A percentile compares a stretch with the other conserved stretches of the same genome.
These are phyloP conservation scores for Trichoderma breve DNA, from an alignment of 2,329 filamentous ascomycete species.

Conservation along the genomic window DNA sequence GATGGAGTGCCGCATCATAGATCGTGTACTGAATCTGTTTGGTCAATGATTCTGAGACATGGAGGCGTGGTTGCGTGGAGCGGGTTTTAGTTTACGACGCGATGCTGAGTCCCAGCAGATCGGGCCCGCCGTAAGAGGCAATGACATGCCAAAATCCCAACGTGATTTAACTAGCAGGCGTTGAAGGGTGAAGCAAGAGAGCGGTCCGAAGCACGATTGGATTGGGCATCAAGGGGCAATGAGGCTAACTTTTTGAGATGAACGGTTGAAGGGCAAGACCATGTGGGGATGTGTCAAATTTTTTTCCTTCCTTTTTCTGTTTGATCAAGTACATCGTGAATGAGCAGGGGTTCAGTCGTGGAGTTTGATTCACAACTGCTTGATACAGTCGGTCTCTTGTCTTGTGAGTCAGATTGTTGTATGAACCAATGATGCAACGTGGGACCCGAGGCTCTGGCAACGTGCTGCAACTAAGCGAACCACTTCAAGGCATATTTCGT, in stretches of 20 bases:
- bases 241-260: neutral
- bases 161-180: neutral
- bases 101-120: slow-evolving; percentile 17
- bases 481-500: neutral
- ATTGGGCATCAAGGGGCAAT: slow-evolving; percentile 6
- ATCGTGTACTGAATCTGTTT: neutral
- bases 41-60: neutral
- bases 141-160: neutral
- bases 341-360: neutral
- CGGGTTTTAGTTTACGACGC: neutral
- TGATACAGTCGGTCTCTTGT: neutral
- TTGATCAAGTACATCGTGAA: neutral
- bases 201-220: slow-evolving; percentile 12
- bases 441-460: neutral
- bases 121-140: slow-evolving; percentile 4
- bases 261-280: neutral
- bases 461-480: neutral
- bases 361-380: neutral
- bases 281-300: slow-evolving; percentile 15
- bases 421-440: neutral
- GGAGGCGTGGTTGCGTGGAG: neutral
- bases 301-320: neutral
- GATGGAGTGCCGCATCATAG: neutral
- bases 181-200: neutral
- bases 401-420: neutral